Percentiles rank a stretch among this genome's conserved stretches.
phyloP scores from a whole-genome alignment of 108 stramenopile genomes.

The Epipyxis sp. region DNA sequence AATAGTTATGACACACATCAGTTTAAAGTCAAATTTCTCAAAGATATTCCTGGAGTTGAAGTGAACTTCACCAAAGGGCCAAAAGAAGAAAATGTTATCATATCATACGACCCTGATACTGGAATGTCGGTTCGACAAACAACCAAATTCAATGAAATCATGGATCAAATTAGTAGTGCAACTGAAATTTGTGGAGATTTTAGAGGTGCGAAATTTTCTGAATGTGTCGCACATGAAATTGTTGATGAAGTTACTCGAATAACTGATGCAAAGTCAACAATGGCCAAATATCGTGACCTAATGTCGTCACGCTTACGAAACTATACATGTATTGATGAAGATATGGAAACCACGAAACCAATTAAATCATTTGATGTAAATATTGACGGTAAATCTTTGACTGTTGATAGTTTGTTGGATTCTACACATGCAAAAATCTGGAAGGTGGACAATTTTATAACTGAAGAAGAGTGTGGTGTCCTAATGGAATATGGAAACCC shows the following conservation, averaged over 20 bases:
- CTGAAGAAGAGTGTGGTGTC: conserved; percentile 19
- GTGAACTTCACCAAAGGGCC: conserved; percentile 20
- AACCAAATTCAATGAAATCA: background rate
- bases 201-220: background rate
- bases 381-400: background rate
- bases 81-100: background rate
- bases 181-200: background rate
- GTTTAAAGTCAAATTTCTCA: background rate
- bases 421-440: background rate
- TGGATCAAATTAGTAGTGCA: too few relatives aligned
- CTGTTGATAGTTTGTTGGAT: background rate
- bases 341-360: conserved; percentile 42
- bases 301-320: conserved; percentile 30
- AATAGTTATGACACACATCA: conserved; percentile 2
- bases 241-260: background rate
- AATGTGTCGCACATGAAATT: background rate
- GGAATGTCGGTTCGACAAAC: background rate
- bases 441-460: conserved; percentile 12
- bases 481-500: background rate
- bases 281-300: background rate
- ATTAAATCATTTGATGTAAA: background rate
- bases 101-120: background rate
- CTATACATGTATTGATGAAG: conserved; percentile 46
- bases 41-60: background rate
- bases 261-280: background rate